Percentiles rank a stretch among this genome's conserved stretches.
Evolutionary conservation across 352 stramenopile genomes (phyloP).

Genomic region (Blastocystis sp.): DNA sequence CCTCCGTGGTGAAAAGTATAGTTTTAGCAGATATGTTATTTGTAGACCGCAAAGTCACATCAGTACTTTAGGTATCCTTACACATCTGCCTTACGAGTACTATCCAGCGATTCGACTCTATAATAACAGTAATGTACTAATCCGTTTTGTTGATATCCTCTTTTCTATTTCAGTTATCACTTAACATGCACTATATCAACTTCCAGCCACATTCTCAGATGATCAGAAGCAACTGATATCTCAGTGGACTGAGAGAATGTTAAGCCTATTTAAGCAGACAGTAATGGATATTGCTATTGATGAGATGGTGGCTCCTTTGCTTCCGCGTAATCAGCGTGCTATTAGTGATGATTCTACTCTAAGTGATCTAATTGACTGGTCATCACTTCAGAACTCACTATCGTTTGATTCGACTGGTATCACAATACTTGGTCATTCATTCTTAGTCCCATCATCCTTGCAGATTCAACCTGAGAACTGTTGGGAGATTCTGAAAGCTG

Average conservation of each 20-base stretch:
- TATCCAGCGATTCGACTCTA: conserved; percentile 9
- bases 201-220: not conserved
- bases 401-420: not conserved
- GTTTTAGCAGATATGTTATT: no score
- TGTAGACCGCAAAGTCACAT: no score
- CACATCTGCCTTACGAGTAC: not conserved
- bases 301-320: not conserved
- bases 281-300: not conserved
- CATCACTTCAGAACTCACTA: not conserved
- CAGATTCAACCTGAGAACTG: not conserved
- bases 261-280: not conserved
- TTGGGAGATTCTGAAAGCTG: not conserved
- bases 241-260: not conserved
- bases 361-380: conserved; percentile 1
- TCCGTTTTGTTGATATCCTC: conserved; percentile 48
- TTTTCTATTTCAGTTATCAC: not conserved
- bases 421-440: not conserved
- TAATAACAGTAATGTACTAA: not conserved
- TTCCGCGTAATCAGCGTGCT: not conserved
- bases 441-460: not conserved
- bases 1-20: not conserved
- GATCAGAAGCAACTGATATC: not conserved
- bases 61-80: not conserved
- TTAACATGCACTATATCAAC: conserved; percentile 8
- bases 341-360: not conserved